A percentile compares a stretch with the other conserved stretches of the same genome.
Evolutionary conservation across 768 basidiomycete species (phyloP).

Genomic region (Porphyrellus cyaneotinctus): DNA sequence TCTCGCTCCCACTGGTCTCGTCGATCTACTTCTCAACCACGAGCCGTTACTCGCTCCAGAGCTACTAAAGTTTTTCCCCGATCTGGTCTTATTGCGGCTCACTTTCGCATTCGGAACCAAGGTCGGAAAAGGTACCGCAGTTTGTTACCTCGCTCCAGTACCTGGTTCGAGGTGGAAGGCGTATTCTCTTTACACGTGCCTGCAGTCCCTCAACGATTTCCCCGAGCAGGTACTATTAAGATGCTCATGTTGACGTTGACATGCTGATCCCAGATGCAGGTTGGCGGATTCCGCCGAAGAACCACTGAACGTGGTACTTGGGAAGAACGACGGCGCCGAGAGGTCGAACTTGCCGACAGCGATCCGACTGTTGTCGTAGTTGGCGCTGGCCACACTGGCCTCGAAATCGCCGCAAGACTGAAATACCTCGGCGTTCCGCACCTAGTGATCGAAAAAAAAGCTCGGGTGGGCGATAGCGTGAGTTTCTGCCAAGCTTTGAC

Average conservation of each 20-base stretch:
- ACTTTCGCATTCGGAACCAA: slow-evolving; percentile 52
- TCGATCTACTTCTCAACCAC: slow-evolving; percentile 11
- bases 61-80: slow-evolving; percentile 44
- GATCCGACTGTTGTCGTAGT: slow-evolving; percentile 59
- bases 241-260: neutral
- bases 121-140: slow-evolving; percentile 47
- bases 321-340: slow-evolving; percentile 34
- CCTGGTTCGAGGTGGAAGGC: slow-evolving; percentile 52
- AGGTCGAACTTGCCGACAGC: slow-evolving; percentile 38
- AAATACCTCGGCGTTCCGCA: slow-evolving; percentile 52
- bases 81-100: slow-evolving; percentile 54
- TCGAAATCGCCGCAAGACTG: slow-evolving; percentile 63
- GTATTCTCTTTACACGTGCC: slow-evolving; percentile 53
- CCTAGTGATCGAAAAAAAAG: slow-evolving; percentile 55
- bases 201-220: slow-evolving; percentile 54
- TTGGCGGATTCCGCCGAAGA: neutral
- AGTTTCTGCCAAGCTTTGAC: neutral
- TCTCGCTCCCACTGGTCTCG: slow-evolving; percentile 21
- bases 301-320: slow-evolving; percentile 34
- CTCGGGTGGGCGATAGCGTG: slow-evolving; percentile 46
- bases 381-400: slow-evolving; percentile 64
- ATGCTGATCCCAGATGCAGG: neutral
- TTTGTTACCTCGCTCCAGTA: slow-evolving; percentile 50
- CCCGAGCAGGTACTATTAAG: slow-evolving; percentile 40
- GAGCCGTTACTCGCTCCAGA: slow-evolving; percentile 25